These are phyloP conservation scores for Mortierella sp. DNA, from an alignment of 371 early-diverging fungal species.

Conservation along the genomic window DNA sequence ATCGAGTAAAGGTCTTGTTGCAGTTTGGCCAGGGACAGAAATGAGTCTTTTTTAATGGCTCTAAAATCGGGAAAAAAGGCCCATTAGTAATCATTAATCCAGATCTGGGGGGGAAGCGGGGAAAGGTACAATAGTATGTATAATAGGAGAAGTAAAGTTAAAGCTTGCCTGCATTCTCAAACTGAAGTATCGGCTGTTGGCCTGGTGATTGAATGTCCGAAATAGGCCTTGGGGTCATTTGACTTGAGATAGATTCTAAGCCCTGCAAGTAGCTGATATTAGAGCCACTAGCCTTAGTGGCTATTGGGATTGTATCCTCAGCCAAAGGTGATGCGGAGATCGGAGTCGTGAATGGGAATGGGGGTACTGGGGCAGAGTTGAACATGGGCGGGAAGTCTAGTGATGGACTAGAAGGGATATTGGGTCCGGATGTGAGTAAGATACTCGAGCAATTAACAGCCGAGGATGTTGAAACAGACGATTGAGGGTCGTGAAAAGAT, in stretches of 20 bases:
- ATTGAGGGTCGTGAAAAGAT: not conserved
- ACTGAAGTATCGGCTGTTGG: not conserved
- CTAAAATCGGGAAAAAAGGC: constrained; percentile 1
- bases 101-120: too few species aligned
- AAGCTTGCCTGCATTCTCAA: constrained; percentile 1
- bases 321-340: constrained; percentile 10
- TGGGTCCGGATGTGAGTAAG: constrained; percentile 5
- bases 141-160: not conserved
- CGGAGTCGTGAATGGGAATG: constrained; percentile 4
- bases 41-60: constrained; percentile 37
- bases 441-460: not conserved
- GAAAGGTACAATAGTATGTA: not conserved
- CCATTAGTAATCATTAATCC: constrained; percentile 20
- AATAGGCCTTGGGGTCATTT: not conserved
- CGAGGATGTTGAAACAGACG: constrained; percentile 4
- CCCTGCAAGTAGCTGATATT: not conserved
- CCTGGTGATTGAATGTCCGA: not conserved
- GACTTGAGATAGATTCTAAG: not conserved
- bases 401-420: not conserved
- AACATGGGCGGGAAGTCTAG: not conserved
- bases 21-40: constrained; percentile 49
- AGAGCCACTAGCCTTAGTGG: not conserved
- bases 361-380: constrained; percentile 10
- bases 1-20: constrained; percentile 52
- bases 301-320: constrained; percentile 25